Conservation (phyloP, 106 monocot genomes). For the Acorus gramineus region DNA sequence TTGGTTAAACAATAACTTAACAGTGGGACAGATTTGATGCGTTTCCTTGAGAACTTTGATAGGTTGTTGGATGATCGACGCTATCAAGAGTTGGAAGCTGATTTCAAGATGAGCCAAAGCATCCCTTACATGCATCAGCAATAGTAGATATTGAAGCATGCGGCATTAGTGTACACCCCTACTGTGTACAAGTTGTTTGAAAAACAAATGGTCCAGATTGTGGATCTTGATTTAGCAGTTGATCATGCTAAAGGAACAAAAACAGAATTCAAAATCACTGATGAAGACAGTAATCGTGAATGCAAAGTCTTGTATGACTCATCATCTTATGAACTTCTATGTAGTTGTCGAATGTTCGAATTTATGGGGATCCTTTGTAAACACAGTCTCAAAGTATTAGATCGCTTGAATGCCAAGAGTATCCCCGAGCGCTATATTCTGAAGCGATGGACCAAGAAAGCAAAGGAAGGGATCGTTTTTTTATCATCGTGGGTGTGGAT, state of each 20-base stretch:
- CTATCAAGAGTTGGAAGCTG: slow-evolving; percentile 1
- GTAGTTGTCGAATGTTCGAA: not conserved
- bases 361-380: not conserved
- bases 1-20: not conserved
- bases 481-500: no score
- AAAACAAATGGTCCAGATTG: not conserved
- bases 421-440: no score
- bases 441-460: no score
- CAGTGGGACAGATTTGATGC: not conserved
- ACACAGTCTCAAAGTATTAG: not conserved
- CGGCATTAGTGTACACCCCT: not conserved
- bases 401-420: not conserved
- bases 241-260: not conserved
- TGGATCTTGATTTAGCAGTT: not conserved
- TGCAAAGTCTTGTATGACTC: not conserved
- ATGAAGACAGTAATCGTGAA: not conserved
- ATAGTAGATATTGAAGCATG: not conserved
- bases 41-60: not conserved
- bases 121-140: not conserved
- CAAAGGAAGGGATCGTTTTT: no score
- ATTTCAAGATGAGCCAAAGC: not conserved
- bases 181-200: not conserved
- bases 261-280: not conserved
- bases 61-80: not conserved
- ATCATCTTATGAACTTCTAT: not conserved